These are phyloP conservation scores for Acorus gramineus DNA, from an alignment of 106 monocot species.

Conservation along the genomic window DNA sequence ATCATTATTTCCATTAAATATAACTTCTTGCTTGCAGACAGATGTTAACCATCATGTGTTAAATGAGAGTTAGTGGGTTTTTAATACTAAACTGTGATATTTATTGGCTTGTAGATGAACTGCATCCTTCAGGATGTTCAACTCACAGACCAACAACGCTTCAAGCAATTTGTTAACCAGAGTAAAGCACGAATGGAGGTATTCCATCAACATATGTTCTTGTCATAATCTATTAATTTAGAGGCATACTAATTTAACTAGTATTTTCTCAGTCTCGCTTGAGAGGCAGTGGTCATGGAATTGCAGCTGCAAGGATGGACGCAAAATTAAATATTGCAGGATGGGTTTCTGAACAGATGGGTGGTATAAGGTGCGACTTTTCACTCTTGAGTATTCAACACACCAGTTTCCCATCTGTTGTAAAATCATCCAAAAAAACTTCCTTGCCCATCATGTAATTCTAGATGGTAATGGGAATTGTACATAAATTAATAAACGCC, in stretches of 20 bases:
- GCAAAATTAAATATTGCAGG: slow-evolving; percentile 92
- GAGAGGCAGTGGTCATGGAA: slow-evolving; percentile 89
- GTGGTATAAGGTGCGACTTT: slow-evolving; percentile 69
- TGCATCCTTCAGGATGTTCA: slow-evolving; percentile 94
- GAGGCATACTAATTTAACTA: background rate
- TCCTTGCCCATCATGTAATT: too few species aligned
- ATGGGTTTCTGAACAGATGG: slow-evolving; percentile 93
- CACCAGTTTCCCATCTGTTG: too few species aligned
- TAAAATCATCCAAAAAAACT: too few species aligned
- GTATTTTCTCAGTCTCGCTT: slow-evolving; percentile 54
- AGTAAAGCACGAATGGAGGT: slow-evolving; percentile 99
- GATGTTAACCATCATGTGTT: too few species aligned
- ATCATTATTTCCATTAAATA: too few species aligned
- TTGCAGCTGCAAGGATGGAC: slow-evolving; percentile 99
- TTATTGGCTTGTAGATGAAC: slow-evolving; percentile 50
- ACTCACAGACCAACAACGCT: slow-evolving; percentile 75
- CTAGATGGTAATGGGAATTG: too few species aligned
- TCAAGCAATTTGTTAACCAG: slow-evolving; percentile 96
- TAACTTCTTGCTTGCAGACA: too few species aligned
- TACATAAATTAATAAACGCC: too few species aligned
- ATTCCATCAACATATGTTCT: slow-evolving; percentile 5
- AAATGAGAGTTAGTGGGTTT: too few species aligned
- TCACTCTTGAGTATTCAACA: background rate
- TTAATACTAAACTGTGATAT: too few species aligned
- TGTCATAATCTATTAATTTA: background rate